phyloP scores from a whole-genome alignment of 163 green algal species.

The Trebouxia gelatinosa region DNA sequence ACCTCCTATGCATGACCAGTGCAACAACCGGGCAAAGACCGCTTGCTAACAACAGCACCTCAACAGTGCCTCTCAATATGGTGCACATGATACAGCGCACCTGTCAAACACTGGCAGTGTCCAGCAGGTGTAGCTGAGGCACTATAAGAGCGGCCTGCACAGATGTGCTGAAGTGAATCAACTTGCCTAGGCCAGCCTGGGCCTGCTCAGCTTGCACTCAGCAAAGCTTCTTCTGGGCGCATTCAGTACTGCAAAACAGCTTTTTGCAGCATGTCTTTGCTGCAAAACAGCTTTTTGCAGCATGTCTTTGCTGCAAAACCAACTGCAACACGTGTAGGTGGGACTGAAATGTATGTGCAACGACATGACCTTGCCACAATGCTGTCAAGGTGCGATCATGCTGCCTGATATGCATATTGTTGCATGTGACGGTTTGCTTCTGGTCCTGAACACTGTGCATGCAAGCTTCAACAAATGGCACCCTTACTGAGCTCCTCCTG shows the following conservation, averaged over 20 bases:
- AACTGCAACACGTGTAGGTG: no score
- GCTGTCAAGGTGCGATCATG: no score
- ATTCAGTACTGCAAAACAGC: neutral
- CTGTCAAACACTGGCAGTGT: conserved; percentile 3
- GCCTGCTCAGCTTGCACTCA: conserved; percentile 30
- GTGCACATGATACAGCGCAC: no score
- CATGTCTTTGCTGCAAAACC: neutral
- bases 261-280: neutral
- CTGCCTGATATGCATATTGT: neutral
- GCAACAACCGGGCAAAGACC: no score
- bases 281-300: neutral
- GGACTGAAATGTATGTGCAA: neutral
- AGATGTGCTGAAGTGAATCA: conserved; percentile 28
- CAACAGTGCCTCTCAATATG: no score
- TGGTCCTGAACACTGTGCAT: conserved; percentile 26
- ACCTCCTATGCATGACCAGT: no score
- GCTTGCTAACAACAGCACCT: no score
- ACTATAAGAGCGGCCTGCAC: conserved; percentile 30
- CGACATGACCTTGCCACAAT: neutral
- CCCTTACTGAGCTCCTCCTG: no score
- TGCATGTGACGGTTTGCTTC: conserved; percentile 25
- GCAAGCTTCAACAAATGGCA: conserved; percentile 14
- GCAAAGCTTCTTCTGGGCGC: neutral
- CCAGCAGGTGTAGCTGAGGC: conserved; percentile 26
- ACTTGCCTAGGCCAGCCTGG: conserved; percentile 1